Base-by-base conservation (phyloP, 768 basidiomycete genomes). In the Macrolepiota albuminosa region DNA sequence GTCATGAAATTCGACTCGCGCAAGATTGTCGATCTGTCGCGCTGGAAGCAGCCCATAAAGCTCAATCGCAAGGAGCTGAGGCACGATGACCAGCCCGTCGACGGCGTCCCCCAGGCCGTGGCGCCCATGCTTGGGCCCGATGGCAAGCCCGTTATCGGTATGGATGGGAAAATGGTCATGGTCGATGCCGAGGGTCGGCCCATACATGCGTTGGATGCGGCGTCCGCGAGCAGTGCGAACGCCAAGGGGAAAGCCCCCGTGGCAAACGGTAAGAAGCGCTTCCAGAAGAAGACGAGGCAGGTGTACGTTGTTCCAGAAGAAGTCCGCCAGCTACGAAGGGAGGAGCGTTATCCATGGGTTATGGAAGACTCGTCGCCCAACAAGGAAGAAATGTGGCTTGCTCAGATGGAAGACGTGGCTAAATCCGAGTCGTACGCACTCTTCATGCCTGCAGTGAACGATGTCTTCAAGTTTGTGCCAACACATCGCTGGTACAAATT, bases 401-500 rank as follows among this genome's bases (percentile, higher is more conserved):
- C 88, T 7, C 83, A 87, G 70, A 79, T 95, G 76, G 91, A 94
- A 72, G 91, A 94, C 61, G 81, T 84, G 18, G 75, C 77, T 11
- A 91, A 84, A 74, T 79, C 83, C 29, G 84, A 84, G 66, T 88
- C 86, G 8, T 84, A 89, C 63, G 91, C 85, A 6, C 86, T 93
- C 73, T 89, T 95, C 73, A 90, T 93, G 85, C 89, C 90, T 37
- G 85, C 87, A 16, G 85, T 86, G 57, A 85, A 86, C 67, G 85
- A 92, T 59, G 80, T 87, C 42, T 95, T 95, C 80, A 87, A 91
- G 68, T 93, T 95, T 72, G 88, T 95, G 11, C 88, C 92, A 14
- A 85, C 91, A 6, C 85, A 92, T 70, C 81, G 93, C 47, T 95
- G 91, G 90, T 95, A 95, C 79, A 93, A 92, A 72, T 94, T 94